Percentiles rank a stretch among this genome's conserved stretches.
Conservation (phyloP, 2,329 filamentous ascomycete species). For the Sporothrix pallida region DNA sequence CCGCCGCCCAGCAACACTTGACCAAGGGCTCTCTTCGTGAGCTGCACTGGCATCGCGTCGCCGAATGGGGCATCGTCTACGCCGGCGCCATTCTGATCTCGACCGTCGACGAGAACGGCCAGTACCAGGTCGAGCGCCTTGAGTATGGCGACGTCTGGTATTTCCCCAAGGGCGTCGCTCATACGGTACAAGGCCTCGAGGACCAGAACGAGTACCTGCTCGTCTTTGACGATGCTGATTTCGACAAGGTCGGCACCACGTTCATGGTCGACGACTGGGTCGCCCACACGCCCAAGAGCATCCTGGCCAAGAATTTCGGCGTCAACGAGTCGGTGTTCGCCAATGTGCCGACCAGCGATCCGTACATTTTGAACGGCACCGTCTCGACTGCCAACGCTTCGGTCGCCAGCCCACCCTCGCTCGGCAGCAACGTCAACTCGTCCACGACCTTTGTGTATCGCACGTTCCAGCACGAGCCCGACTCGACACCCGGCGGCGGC, state of each 20-base stretch:
- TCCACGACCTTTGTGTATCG: slow-evolving; percentile 60
- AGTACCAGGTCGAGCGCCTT: slow-evolving; percentile 60
- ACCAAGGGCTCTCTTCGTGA: slow-evolving; percentile 69
- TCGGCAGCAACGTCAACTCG: slow-evolving; percentile 27
- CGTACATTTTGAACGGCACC: slow-evolving; percentile 66
- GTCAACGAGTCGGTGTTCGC: slow-evolving; percentile 65
- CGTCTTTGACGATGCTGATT: slow-evolving; percentile 69
- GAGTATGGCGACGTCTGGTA: slow-evolving; percentile 64
- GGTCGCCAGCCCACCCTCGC: slow-evolving; percentile 39
- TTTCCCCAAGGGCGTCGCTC: slow-evolving; percentile 57
- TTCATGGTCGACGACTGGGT: slow-evolving; percentile 77
- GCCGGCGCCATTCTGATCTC: slow-evolving; percentile 62
- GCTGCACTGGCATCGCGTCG: slow-evolving; percentile 71
- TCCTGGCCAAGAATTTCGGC: slow-evolving; percentile 73
- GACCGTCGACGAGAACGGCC: slow-evolving; percentile 66
- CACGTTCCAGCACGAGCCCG: slow-evolving; percentile 61
- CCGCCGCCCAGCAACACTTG: slow-evolving; percentile 71
- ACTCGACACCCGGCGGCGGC: slow-evolving; percentile 30
- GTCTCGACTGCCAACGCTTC: slow-evolving; percentile 52
- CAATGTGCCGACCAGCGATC: slow-evolving; percentile 60
- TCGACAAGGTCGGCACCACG: slow-evolving; percentile 69
- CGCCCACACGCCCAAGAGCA: slow-evolving; percentile 64
- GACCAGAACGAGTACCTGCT: slow-evolving; percentile 64
- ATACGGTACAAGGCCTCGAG: slow-evolving; percentile 61
- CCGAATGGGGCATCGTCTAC: slow-evolving; percentile 71